Conservation (phyloP, 371 early-diverging fungal genomes). For the Polyrhizophydium stewartii region DNA sequence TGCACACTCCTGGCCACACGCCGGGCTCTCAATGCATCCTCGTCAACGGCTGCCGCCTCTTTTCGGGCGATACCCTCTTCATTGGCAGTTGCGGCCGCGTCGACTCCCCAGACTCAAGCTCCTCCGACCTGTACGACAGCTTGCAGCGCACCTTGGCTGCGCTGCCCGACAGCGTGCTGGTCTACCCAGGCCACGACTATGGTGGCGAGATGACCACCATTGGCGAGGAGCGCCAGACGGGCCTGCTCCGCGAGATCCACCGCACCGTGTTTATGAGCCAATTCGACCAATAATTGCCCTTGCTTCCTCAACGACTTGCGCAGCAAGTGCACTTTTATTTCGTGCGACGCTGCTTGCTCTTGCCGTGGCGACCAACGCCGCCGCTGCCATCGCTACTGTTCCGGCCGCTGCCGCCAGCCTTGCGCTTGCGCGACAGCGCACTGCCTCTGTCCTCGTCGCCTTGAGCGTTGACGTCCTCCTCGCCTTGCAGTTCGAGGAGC, state of each 20-base stretch:
- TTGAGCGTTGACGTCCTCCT: conserved; percentile 9
- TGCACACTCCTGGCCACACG: conserved; percentile 90
- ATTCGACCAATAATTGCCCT: no score
- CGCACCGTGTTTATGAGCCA: background rate
- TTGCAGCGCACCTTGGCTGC: conserved; percentile 53
- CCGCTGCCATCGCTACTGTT: background rate
- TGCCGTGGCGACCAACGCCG: no score
- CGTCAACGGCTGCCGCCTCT: conserved; percentile 66
- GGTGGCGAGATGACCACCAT: conserved; percentile 71
- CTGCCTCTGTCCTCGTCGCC: background rate
- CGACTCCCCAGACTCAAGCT: conserved; percentile 72
- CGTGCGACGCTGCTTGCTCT: no score
- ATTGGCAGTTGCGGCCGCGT: conserved; percentile 69
- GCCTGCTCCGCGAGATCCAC: conserved; percentile 10
- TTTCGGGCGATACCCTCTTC: conserved; percentile 86
- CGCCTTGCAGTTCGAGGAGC: conserved; percentile 22
- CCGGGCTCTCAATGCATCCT: conserved; percentile 79
- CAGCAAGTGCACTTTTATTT: no score
- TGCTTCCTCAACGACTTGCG: no score
- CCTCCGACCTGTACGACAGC: conserved; percentile 60
- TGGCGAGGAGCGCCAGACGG: conserved; percentile 13
- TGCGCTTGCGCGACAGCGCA: background rate
- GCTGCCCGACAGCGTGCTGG: conserved; percentile 61
- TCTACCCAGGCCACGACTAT: conserved; percentile 86
- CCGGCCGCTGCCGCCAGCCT: background rate